Conservation (phyloP, 805 yeast genomes). For the Wickerhamiella lipophila region DNA sequence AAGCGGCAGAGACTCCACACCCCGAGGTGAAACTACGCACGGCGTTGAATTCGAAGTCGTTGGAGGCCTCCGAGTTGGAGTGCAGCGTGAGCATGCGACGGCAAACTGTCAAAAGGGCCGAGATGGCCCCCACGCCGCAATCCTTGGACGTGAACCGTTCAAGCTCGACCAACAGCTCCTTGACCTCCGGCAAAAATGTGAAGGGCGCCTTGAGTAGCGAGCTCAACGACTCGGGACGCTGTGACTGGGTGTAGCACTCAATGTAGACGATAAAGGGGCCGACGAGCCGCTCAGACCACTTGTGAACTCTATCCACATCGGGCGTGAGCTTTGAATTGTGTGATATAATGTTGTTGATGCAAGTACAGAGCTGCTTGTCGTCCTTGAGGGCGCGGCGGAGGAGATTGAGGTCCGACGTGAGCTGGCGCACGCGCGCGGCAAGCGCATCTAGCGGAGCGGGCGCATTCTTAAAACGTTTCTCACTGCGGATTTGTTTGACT, state of each 20-base stretch:
- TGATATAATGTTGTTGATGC: background rate
- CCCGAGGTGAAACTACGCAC: constrained; percentile 13
- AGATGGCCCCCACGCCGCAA: constrained; percentile 11
- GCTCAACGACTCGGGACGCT: background rate
- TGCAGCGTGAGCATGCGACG: constrained; percentile 13
- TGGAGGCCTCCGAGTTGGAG: constrained; percentile 5
- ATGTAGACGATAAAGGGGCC: constrained; percentile 12
- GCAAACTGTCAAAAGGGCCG: constrained; percentile 7
- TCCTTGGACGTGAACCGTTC: constrained; percentile 11
- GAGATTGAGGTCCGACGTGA: constrained; percentile 5
- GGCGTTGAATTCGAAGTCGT: constrained; percentile 12
- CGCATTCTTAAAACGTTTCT: constrained; percentile 11
- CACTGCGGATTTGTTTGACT: constrained; percentile 12
- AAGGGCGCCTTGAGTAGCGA: constrained; percentile 14
- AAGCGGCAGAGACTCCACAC: constrained; percentile 13
- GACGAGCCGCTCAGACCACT: constrained; percentile 12
- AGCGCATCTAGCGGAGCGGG: constrained; percentile 12
- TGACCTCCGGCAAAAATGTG: constrained; percentile 10
- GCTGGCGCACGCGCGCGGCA: constrained; percentile 7
- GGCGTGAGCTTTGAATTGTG: constrained; percentile 8
- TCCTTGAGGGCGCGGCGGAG: constrained; percentile 7
- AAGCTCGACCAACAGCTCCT: constrained; percentile 12
- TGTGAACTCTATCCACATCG: constrained; percentile 5
- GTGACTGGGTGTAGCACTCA: constrained; percentile 7
- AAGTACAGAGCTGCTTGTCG: background rate